Evolutionary conservation across 345 rosid genomes (phyloP).

Genomic region (Anastatica hierochuntica): DNA sequence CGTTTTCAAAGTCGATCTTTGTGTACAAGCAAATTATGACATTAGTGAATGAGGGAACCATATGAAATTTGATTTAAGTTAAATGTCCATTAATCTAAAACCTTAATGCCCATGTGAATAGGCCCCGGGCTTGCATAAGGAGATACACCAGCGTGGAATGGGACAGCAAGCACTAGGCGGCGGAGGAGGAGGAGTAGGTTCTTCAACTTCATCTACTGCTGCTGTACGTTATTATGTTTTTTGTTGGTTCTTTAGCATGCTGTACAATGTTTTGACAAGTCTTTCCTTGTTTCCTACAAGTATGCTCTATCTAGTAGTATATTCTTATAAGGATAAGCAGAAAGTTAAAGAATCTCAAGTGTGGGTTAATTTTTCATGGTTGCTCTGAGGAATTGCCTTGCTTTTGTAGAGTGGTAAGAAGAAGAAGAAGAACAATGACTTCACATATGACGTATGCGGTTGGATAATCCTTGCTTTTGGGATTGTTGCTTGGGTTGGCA

Average conservation of each 20-base stretch:
- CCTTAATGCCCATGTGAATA: constrained; percentile 12
- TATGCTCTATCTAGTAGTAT: neutral
- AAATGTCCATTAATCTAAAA: neutral
- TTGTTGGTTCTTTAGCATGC: neutral
- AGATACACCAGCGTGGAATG: constrained; percentile 48
- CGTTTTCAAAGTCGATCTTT: neutral
- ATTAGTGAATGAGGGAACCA: neutral
- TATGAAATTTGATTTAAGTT: no score
- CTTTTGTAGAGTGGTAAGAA: constrained; percentile 27
- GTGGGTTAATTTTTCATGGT: neutral
- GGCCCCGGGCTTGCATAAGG: constrained; percentile 77
- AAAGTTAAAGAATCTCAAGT: no score
- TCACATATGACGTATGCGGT: constrained; percentile 75
- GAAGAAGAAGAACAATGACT: constrained; percentile 70
- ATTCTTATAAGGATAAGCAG: neutral
- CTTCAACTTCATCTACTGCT: constrained; percentile 46
- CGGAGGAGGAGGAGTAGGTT: constrained; percentile 26
- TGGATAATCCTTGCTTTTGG: constrained; percentile 87
- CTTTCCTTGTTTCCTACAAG: neutral
- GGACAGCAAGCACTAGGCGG: constrained; percentile 39
- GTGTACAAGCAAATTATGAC: neutral
- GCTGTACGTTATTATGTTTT: constrained; percentile 32
- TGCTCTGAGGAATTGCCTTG: neutral
- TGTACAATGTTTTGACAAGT: neutral
- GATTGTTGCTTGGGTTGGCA: constrained; percentile 72